phyloP scores from a whole-genome alignment of 179 eudicot genomes.

The Patellifolia procumbens region DNA sequence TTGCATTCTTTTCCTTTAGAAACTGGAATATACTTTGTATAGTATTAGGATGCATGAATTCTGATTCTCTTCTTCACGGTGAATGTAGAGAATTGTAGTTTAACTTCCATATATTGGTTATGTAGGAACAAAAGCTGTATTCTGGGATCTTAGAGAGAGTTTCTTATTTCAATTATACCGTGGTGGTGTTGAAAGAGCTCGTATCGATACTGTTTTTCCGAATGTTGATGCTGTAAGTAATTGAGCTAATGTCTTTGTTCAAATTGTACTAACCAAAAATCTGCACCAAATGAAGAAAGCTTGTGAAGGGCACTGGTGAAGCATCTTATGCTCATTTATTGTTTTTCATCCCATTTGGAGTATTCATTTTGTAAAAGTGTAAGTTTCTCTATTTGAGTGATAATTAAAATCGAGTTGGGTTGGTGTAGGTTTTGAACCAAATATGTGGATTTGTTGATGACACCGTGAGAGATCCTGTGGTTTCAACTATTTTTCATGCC shows the following conservation, averaged over 20 bases:
- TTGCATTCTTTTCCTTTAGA: background rate
- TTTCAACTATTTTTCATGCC: constrained; percentile 73
- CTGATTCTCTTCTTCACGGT: background rate
- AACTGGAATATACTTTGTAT: background rate
- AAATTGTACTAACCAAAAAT: background rate
- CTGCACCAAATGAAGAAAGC: background rate
- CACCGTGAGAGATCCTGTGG: constrained; percentile 62
- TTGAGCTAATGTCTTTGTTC: constrained; percentile 10
- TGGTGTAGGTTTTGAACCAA: constrained; percentile 64
- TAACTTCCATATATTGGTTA: constrained; percentile 13
- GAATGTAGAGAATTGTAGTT: background rate
- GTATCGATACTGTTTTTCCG: constrained; percentile 74
- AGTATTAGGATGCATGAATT: background rate
- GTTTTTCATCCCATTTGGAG: background rate
- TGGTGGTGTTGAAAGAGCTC: constrained; percentile 75
- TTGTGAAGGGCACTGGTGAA: background rate
- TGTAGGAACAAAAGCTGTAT: constrained; percentile 72
- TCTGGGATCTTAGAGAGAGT: constrained; percentile 84
- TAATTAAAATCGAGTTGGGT: constrained; percentile 24
- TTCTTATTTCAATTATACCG: constrained; percentile 62
- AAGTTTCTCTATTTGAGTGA: constrained; percentile 5
- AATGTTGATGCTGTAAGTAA: constrained; percentile 71
- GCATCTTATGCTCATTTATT: background rate
- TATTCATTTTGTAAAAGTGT: background rate
- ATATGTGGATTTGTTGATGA: constrained; percentile 68